Evolutionary conservation across 2,329 filamentous ascomycete genomes (phyloP).

Genomic region (Colletotrichum chrysophilum): DNA sequence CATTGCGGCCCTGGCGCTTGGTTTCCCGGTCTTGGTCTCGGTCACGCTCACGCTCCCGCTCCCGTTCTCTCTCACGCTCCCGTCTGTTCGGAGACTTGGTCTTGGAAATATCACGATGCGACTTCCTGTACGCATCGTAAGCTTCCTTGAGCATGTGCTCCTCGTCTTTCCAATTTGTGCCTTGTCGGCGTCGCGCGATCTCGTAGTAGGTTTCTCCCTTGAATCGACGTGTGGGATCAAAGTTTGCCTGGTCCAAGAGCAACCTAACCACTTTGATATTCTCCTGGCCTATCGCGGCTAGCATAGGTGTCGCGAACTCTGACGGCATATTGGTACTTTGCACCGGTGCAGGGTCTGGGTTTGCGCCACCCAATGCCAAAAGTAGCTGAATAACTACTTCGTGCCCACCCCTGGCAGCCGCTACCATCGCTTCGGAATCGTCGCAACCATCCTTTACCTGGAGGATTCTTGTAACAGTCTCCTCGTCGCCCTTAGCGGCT

Average conservation of each 20-base stretch:
- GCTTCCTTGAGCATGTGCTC: conserved; percentile 79
- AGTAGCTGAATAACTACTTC: conserved; percentile 84
- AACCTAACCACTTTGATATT: conserved; percentile 86
- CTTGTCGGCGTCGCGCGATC: conserved; percentile 80
- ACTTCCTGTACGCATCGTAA: conserved; percentile 68
- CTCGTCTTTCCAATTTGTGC: conserved; percentile 91
- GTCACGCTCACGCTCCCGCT: conserved; percentile 37
- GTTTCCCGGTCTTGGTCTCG: conserved; percentile 46
- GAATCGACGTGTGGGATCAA: conserved; percentile 81
- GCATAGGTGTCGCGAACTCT: conserved; percentile 88
- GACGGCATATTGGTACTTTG: conserved; percentile 51
- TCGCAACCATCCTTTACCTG: conserved; percentile 66
- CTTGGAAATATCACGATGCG: conserved; percentile 52
- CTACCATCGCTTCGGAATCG: conserved; percentile 87
- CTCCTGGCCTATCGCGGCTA: conserved; percentile 89
- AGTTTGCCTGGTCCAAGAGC: conserved; percentile 75
- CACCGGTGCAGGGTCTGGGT: conserved; percentile 73
- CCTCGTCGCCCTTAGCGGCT: conserved; percentile 65
- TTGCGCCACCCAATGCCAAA: conserved; percentile 69
- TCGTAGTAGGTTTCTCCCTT: conserved; percentile 86
- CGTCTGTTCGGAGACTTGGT: conserved; percentile 55
- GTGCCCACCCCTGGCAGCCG: conserved; percentile 90
- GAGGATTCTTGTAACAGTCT: conserved; percentile 65
- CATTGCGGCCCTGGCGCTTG: conserved; percentile 47
- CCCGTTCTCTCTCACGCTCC: conserved; percentile 35